A percentile compares a stretch with the other conserved stretches of the same genome.
Evolutionary conservation across 1,284 basidiomycete genomes (phyloP).

Genomic region (Trametes versicolor): DNA sequence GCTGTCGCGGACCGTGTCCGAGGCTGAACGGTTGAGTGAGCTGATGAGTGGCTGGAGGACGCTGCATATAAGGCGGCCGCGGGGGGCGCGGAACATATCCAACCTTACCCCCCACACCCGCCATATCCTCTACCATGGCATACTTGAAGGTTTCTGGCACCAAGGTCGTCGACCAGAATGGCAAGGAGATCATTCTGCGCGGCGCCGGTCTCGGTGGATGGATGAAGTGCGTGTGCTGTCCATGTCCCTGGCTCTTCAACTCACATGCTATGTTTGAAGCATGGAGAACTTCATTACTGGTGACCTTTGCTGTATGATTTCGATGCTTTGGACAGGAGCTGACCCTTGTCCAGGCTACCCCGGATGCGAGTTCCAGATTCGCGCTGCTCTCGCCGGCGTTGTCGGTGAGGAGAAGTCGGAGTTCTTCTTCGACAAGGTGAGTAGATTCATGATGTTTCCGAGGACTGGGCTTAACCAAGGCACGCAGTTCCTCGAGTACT

Average conservation of each 20-base stretch:
- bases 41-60: slow-evolving; percentile 6
- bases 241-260: not conserved
- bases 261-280: slow-evolving; percentile 40
- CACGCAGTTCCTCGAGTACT: slow-evolving; percentile 76
- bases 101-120: not conserved
- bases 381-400: slow-evolving; percentile 71
- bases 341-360: slow-evolving; percentile 54
- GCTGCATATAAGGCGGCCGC: not conserved
- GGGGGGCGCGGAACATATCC: not conserved
- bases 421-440: slow-evolving; percentile 82
- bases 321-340: not conserved
- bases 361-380: slow-evolving; percentile 73
- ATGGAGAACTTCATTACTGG: slow-evolving; percentile 75
- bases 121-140: slow-evolving; percentile 41
- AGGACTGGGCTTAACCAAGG: not conserved
- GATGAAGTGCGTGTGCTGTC: slow-evolving; percentile 63
- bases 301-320: slow-evolving; percentile 24
- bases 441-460: not conserved
- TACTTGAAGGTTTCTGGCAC: slow-evolving; percentile 62
- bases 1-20: not conserved
- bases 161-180: slow-evolving; percentile 64
- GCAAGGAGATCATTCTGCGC: slow-evolving; percentile 65
- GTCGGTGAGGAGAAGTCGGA: slow-evolving; percentile 76
- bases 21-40: slow-evolving; percentile 6
- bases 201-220: slow-evolving; percentile 78